Percentiles rank a stretch among this genome's conserved stretches.
These are phyloP conservation scores for Pichia cabralensis DNA, from an alignment of 805 yeast species.

Conservation along the genomic window DNA sequence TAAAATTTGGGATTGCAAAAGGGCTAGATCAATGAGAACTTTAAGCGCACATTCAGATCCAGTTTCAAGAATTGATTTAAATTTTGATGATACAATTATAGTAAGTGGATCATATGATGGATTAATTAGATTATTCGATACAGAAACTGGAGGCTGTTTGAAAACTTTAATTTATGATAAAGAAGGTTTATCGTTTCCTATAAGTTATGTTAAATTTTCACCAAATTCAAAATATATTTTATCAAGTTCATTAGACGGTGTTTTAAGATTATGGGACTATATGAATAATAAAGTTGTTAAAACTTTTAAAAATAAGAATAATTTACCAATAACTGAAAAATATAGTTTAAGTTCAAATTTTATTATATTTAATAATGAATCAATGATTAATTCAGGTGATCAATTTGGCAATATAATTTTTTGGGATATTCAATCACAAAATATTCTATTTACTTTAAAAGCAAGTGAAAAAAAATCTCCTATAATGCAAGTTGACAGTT, in stretches of 20 bases:
- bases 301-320: slow-evolving; percentile 31
- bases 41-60: slow-evolving; percentile 92
- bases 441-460: slow-evolving; percentile 26
- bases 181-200: slow-evolving; percentile 66
- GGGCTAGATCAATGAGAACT: slow-evolving; percentile 64
- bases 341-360: slow-evolving; percentile 46
- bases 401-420: slow-evolving; percentile 43
- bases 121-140: slow-evolving; percentile 76
- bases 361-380: slow-evolving; percentile 26
- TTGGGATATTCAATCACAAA: slow-evolving; percentile 61
- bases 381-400: slow-evolving; percentile 50
- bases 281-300: slow-evolving; percentile 72
- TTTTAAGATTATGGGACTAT: slow-evolving; percentile 76
- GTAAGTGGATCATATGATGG: slow-evolving; percentile 90
- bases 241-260: slow-evolving; percentile 75
- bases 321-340: slow-evolving; percentile 35
- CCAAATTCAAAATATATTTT: slow-evolving; percentile 75
- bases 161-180: slow-evolving; percentile 80
- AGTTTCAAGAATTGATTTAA: slow-evolving; percentile 62
- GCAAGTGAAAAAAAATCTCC: slow-evolving; percentile 14
- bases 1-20: slow-evolving; percentile 75
- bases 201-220: slow-evolving; percentile 60
- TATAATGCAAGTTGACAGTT: slow-evolving; percentile 33
- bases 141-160: slow-evolving; percentile 82
- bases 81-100: slow-evolving; percentile 72